These are phyloP conservation scores for Cutaneotrichosporon sp. DNA, from an alignment of 1,284 basidiomycete genomes.

Conservation along the genomic window DNA sequence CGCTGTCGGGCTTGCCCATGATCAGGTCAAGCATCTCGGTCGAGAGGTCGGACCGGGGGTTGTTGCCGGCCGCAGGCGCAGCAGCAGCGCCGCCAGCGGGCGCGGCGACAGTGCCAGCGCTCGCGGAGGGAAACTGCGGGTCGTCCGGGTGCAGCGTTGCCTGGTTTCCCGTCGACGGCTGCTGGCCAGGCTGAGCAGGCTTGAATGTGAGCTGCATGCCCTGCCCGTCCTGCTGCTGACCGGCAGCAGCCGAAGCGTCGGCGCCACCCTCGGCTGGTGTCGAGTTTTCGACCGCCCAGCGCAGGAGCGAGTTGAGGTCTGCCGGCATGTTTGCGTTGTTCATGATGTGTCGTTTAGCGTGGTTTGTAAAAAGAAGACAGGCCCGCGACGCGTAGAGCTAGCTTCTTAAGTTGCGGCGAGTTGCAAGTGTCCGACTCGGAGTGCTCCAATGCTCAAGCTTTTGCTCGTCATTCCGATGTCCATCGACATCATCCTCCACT, in stretches of 20 bases:
- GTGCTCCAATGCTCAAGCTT: no score
- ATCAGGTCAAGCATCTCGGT: conserved; percentile 76
- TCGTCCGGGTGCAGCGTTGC: conserved; percentile 40
- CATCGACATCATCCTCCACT: no score
- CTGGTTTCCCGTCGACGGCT: conserved; percentile 14
- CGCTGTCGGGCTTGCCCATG: conserved; percentile 76
- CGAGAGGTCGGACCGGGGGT: conserved; percentile 26
- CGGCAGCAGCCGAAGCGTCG: neutral
- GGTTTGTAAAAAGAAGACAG: neutral
- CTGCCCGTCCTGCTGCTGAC: neutral
- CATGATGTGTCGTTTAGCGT: neutral
- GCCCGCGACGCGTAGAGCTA: no score
- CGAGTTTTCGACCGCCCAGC: conserved; percentile 37
- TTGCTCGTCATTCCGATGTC: no score
- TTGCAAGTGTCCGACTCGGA: no score
- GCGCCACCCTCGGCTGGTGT: conserved; percentile 5
- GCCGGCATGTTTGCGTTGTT: conserved; percentile 12
- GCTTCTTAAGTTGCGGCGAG: no score
- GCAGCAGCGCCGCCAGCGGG: no score
- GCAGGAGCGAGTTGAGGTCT: conserved; percentile 23
- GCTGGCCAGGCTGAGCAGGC: conserved; percentile 19
- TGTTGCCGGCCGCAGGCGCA: conserved; percentile 3
- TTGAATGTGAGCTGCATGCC: conserved; percentile 34
- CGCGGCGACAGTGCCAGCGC: no score
- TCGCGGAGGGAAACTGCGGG: conserved; percentile 9